Evolutionary conservation across 176 grass and related monocot genomes (phyloP), one percentile per base, ranked within the genome.

Genomic region (Oryza glumipatula): DNA sequence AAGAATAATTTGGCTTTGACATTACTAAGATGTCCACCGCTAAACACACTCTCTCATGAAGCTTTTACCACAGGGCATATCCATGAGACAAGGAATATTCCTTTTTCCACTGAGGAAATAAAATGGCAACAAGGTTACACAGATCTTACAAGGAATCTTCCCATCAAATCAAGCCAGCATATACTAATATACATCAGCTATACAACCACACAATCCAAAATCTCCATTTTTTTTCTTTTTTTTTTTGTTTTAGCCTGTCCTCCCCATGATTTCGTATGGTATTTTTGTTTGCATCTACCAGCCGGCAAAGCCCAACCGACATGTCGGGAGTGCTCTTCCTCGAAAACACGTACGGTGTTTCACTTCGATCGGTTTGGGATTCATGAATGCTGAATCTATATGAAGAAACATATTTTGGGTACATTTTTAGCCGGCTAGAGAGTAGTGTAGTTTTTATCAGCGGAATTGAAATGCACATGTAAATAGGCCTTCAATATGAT

Each of bases 41-140:
- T 38, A 38, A 38, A 38, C 39, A 41, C 39, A 41, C 39, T 8
- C 39, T 41, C 7, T 41, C 39, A 41, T 1, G 7, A 8, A 8
- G 39, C 8, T 15, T 19, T n/a, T 46, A 12, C 26, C 9, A 3
- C 4, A 80, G 68, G 3, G 70, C 77, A 68, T 81, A 88, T 88
- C 74, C 61, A 80, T 36, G 65, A 16, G 74, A 56, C 74, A 73
- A 80, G 56, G 67, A 88, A 88, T 88, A 88, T 83, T 69, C 80
- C 52, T 36, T n/a, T 11, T 78, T 69, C 80, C 52, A 46, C 30
- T 11, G 66, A 15, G 3, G 13, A 13, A n/a, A 16, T 4, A 26
- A 11, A 6, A 52, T 19, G 16, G 33, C 60, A 58, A 82, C 35
- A 79, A 19, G 12, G 8, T 46, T 74, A 61, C 61, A 10, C 70